These are phyloP conservation scores for Tetrahymena elliotti DNA, from an alignment of 73 alveolate species.

Conservation along the genomic window DNA sequence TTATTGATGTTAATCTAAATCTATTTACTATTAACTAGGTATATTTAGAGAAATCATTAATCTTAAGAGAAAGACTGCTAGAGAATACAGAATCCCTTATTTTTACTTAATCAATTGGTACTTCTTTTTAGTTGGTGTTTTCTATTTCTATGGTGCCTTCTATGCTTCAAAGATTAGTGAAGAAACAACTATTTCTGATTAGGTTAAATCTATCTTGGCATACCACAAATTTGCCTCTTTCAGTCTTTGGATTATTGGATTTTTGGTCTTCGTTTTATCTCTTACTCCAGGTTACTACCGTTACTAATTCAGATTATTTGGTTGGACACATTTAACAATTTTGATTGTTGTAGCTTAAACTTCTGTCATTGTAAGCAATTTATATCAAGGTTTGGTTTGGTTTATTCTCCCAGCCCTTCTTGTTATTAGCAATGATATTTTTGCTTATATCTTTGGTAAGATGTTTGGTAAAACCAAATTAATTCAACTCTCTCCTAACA, in stretches of 20 bases:
- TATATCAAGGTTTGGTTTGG: slow-evolving; percentile 94
- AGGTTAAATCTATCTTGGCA: slow-evolving; percentile 32
- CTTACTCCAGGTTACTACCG: slow-evolving; percentile 46
- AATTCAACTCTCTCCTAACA: slow-evolving; percentile 90
- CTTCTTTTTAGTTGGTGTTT: slow-evolving; percentile 59
- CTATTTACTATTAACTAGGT: slow-evolving; percentile 5
- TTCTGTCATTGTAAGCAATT: slow-evolving; percentile 70
- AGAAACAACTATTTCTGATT: neutral
- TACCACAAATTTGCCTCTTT: slow-evolving; percentile 81
- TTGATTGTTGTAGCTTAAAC: slow-evolving; percentile 63
- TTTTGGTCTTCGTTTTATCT: slow-evolving; percentile 67
- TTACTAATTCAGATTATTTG: slow-evolving; percentile 49
- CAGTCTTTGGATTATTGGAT: slow-evolving; percentile 66
- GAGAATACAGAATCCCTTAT: slow-evolving; percentile 66
- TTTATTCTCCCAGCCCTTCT: slow-evolving; percentile 82
- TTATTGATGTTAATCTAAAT: too few species aligned
- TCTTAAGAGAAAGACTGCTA: slow-evolving; percentile 74
- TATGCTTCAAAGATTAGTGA: slow-evolving; percentile 7
- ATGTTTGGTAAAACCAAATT: slow-evolving; percentile 85
- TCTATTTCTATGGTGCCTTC: slow-evolving; percentile 46
- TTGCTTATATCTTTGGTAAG: slow-evolving; percentile 88
- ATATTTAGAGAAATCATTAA: slow-evolving; percentile 85
- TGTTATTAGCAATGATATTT: slow-evolving; percentile 82
- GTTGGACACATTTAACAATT: slow-evolving; percentile 45
- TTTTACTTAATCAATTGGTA: slow-evolving; percentile 80